Base-by-base conservation (phyloP, 352 stramenopile species). In the Phytophthora pini region DNA sequence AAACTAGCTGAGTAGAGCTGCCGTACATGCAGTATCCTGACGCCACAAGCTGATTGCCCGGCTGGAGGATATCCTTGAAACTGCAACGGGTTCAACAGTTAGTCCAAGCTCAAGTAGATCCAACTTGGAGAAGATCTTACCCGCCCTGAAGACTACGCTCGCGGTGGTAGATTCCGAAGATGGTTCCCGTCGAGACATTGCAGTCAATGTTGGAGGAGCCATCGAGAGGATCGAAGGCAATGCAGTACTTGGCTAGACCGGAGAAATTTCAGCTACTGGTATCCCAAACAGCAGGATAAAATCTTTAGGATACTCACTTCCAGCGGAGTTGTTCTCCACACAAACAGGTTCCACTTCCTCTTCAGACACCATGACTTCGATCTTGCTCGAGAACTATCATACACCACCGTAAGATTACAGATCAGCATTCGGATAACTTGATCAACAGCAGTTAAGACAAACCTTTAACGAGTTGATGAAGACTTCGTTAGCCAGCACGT, bases 201-300 rank as follows among this genome's bases (percentile, higher is more conserved):
- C 97, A 99, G 78, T 99, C 97, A 88, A 99, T 99, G 81, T 99
- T 99, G 49, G 90, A 98, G 29, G 93, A 99, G 34, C 97, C 97
- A 71, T 99, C 97, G 1, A 99, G 84, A 44, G 97, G 97, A 71
- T 99, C 97, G 65, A 99, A 99, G 12, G 94, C 96, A 56, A 99
- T 98, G 78, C 93, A 98, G 85, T 98, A 99, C 79, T 98, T 94
- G 75, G 85, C 91, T 95, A 15, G 10, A 36, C 8, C 11, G 12
- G 12, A 46, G 31, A 12, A 31, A 27, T 10, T 45, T 32, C 31
- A 57, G 31, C 11, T 12, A 13, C 10, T 36, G 31, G 10, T 36
- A 44, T 10, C 12, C 12, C 5, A 22, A 4, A 3, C 2, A 47
- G 15, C 13, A 34, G 31, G 13, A 36, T 17, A 20, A n/a, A 52